Evolutionary conservation across 78 protist species (phyloP), one percentile per base, ranked within the genome.

Genomic region (Tieghemostelium lacteum): DNA sequence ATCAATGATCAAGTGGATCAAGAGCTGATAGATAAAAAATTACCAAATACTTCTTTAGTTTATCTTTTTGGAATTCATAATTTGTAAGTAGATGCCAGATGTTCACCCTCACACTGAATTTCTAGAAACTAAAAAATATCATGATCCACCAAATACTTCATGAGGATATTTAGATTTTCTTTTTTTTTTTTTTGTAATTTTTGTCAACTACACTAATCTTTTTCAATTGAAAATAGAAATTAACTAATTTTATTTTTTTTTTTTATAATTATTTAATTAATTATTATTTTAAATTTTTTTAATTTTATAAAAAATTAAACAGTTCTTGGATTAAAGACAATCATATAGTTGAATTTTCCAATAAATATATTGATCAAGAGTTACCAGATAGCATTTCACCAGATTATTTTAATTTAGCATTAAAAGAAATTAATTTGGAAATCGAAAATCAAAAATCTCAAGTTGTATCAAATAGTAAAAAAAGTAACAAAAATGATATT

Each of bases 251-350:
- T 14, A 33, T 1, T 28, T 8, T 45, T 37, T 62, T 8, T 2
- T 45, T 5, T 50, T 69, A 45, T 45, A 14, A 14, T 45, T 1
- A 57, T 61, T 45, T 42, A 36, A 19, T 61, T 40, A 2, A 8
- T 49, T 74, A 5, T 14, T 42, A 1, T 28, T 22, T 45, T 37
- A 34, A 5, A 2, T 63, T 2, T 50, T 69, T 49, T 69, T 37
- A 31, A 17, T 64, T 3, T 33, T 17, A 19, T 55, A 55, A 17
- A 26, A 2, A 4, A 37, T 39, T 24, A 0, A 33, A 61, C n/a
- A 80, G 89, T n/a, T 14, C 64, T 19, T 66, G 89, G 89, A 42
- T 80, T 10, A 67, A 66, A 37, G 77, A 69, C 1, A 31, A 24
- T 42, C 4, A 67, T 80, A 55, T 80, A 20, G 69, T 69, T 40